Base-by-base conservation (phyloP, 352 stramenopile genomes). In the Globisporangium mamillatum region DNA sequence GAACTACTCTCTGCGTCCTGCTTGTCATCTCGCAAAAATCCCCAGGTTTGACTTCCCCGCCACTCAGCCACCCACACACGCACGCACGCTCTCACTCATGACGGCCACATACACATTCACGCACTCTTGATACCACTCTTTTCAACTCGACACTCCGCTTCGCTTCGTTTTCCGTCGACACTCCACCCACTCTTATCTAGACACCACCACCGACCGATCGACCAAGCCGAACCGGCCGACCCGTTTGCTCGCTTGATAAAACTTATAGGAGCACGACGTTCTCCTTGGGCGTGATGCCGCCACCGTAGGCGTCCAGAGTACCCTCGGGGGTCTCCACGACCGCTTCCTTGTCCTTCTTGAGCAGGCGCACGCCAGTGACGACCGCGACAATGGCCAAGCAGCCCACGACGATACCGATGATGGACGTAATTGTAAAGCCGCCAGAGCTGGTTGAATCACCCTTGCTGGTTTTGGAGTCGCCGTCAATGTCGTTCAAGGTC, bases 241-340 rank as follows among this genome's bases (percentile, higher is more conserved):
- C 64, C 57, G 53, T n/a, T 55, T 68, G 46, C 77, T 64, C 88
- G 56, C 32, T 62, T 50, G 56, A 62, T 62, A 62, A 62, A 62
- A 88, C 74, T 89, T 93, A 93, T 66, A 93, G 76, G 69, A 93
- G 77, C 64, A 93, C 68, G 71, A 93, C 83, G 64, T 91, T 85
- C 70, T 93, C 85, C 75, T 93, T 93, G 52, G 85, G 85, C 69
- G 85, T 93, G 71, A 93, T 86, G 66, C 85, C 76, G 32, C 78
- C 81, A 25, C 77, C 81, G 71, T 92, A 90, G 74, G 78, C 75
- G 27, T 88, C 82, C 18, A 84, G 67, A 2, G 55, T 71, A 29
- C 69, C 71, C 29, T 75, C 77, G 4, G 84, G 82, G 22, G 82
- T 91, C 68, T 76, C 72, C 38, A 84, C 60, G 22, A 77, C 70